Conservation (phyloP, 2,329 filamentous ascomycete species). For the Akanthomyces muscarius region DNA sequence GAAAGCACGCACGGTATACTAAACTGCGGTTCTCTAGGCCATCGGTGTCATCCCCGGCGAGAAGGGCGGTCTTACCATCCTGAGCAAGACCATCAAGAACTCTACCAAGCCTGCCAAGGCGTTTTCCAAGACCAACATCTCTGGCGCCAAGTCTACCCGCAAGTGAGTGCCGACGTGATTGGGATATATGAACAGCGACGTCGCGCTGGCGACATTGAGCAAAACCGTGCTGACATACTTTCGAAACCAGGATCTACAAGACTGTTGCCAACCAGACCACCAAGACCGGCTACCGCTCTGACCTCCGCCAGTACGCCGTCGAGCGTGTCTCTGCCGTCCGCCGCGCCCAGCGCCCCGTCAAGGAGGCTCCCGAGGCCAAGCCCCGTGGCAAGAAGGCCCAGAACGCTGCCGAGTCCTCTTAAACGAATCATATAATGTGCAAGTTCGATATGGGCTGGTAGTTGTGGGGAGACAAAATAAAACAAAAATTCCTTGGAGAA, state of each 20-base stretch:
- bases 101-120: conserved; percentile 68
- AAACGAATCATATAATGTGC: conserved; percentile 9
- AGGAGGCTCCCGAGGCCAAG: conserved; percentile 71
- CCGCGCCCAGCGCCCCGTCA: conserved; percentile 71
- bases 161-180: conserved; percentile 45
- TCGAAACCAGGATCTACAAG: conserved; percentile 71
- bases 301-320: conserved; percentile 74
- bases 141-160: conserved; percentile 68
- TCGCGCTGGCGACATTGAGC: neutral
- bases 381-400: conserved; percentile 73
- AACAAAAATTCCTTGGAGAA: neutral
- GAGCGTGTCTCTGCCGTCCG: conserved; percentile 83
- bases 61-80: conserved; percentile 75
- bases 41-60: conserved; percentile 72
- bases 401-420: conserved; percentile 54
- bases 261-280: conserved; percentile 76
- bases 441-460: neutral
- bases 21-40: conserved; percentile 52
- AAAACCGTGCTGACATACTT: conserved; percentile 22
- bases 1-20: conserved; percentile 18
- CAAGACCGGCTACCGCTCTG: conserved; percentile 79
- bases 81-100: conserved; percentile 77
- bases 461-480: neutral
- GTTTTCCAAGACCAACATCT: conserved; percentile 63
- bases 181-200: neutral